Conservation (phyloP, 768 basidiomycete species). For the Leccinum variicolor region DNA sequence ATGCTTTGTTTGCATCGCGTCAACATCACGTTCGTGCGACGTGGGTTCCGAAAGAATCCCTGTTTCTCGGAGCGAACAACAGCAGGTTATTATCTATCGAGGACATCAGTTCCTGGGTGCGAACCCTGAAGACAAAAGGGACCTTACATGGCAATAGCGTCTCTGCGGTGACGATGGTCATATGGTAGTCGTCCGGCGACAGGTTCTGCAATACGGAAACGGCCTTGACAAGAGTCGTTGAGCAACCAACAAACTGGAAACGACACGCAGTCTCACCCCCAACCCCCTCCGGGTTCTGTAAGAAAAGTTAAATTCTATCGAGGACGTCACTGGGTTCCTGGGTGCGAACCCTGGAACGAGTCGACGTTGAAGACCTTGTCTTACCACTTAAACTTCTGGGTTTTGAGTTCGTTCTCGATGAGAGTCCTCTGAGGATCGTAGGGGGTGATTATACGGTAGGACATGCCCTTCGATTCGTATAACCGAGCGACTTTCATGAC, state of each 20-base stretch:
- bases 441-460: conserved; percentile 71
- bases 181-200: conserved; percentile 82
- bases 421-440: conserved; percentile 67
- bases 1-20: conserved; percentile 73
- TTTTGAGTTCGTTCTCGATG: conserved; percentile 56
- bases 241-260: neutral
- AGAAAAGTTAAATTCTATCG: no score
- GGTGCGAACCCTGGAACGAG: conserved; percentile 68
- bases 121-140: conserved; percentile 57
- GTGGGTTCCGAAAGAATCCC: conserved; percentile 66
- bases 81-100: conserved; percentile 9
- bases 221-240: conserved; percentile 48
- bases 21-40: conserved; percentile 84
- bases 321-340: neutral
- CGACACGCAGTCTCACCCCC: conserved; percentile 59
- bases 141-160: conserved; percentile 85
- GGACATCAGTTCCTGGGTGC: conserved; percentile 5
- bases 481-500: conserved; percentile 52
- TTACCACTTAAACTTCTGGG: conserved; percentile 45
- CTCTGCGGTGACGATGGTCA: conserved; percentile 82
- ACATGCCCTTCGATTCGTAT: conserved; percentile 42
- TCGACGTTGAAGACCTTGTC: conserved; percentile 78
- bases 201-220: conserved; percentile 77
- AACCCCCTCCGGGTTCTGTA: conserved; percentile 94
- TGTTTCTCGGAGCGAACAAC: conserved; percentile 55